phyloP scores from a whole-genome alignment of 495 filamentous ascomycete species.

The Stereocaulon alpinum region DNA sequence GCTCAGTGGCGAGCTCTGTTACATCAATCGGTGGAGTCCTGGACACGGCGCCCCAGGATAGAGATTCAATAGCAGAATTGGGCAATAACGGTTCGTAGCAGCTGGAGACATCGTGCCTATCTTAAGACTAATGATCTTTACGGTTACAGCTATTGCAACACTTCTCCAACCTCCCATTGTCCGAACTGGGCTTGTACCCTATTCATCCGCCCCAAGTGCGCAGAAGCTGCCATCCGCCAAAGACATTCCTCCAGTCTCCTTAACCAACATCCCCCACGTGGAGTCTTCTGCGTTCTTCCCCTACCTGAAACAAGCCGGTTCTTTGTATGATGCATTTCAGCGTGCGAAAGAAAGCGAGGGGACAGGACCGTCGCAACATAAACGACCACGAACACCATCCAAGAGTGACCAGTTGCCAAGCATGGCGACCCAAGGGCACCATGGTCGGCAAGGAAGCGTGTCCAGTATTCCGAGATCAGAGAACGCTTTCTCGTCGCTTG shows the following conservation, averaged over 20 bases:
- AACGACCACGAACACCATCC: slow-evolving; percentile 15
- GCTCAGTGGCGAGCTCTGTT: slow-evolving; percentile 80
- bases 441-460: slow-evolving; percentile 14
- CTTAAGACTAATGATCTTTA: neutral
- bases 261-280: slow-evolving; percentile 81
- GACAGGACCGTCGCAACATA: slow-evolving; percentile 33
- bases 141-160: slow-evolving; percentile 68
- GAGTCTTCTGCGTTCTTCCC: slow-evolving; percentile 68
- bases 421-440: neutral
- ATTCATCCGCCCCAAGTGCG: slow-evolving; percentile 54
- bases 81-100: slow-evolving; percentile 61
- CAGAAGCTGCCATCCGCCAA: slow-evolving; percentile 77
- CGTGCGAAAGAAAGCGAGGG: slow-evolving; percentile 62
- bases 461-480: slow-evolving; percentile 9
- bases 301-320: slow-evolving; percentile 74
- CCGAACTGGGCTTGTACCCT: slow-evolving; percentile 72
- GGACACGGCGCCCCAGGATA: slow-evolving; percentile 48
- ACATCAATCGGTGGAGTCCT: slow-evolving; percentile 67
- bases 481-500: neutral
- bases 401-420: slow-evolving; percentile 7
- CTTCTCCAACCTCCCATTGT: slow-evolving; percentile 84
- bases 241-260: slow-evolving; percentile 89
- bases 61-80: slow-evolving; percentile 59
- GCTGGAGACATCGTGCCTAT: neutral
- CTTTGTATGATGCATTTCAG: slow-evolving; percentile 72